A percentile compares a stretch with the other conserved stretches of the same genome.
phyloP scores from a whole-genome alignment of 140 eudicot genomes.

The Oenanthe javanica region DNA sequence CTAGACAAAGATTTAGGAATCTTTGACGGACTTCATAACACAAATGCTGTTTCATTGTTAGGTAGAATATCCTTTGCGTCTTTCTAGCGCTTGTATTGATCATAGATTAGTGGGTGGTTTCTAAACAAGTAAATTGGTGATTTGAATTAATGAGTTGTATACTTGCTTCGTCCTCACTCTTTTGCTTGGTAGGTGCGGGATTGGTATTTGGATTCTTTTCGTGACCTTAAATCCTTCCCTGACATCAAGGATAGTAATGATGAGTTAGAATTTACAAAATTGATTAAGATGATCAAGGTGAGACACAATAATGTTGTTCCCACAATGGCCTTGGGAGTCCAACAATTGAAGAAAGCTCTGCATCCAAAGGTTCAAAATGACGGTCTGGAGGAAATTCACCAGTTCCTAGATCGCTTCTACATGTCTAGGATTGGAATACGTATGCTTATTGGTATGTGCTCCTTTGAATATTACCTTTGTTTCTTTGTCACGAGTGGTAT shows the following conservation, averaged over 20 bases:
- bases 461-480: neutral
- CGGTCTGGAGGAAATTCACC: slow-evolving; percentile 73
- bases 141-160: neutral
- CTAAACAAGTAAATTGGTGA: neutral
- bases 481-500: neutral
- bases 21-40: neutral
- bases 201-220: slow-evolving; percentile 95
- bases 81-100: neutral
- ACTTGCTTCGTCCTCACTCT: neutral
- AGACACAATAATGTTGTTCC: slow-evolving; percentile 96
- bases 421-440: slow-evolving; percentile 97
- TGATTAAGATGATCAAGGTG: slow-evolving; percentile 86
- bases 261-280: slow-evolving; percentile 67
- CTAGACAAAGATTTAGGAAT: neutral
- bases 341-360: slow-evolving; percentile 73
- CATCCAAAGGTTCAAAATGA: slow-evolving; percentile 44
- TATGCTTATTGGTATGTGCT: slow-evolving; percentile 85
- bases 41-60: neutral
- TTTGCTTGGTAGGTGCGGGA: slow-evolving; percentile 61
- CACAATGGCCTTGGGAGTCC: slow-evolving; percentile 90
- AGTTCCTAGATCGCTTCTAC: slow-evolving; percentile 91
- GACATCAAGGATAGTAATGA: slow-evolving; percentile 62
- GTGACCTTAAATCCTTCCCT: slow-evolving; percentile 81
- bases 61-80: neutral
- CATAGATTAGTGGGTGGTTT: neutral